Evolutionary conservation across 2,329 filamentous ascomycete species (phyloP).

Genomic region (Helicocarpus griseus): DNA sequence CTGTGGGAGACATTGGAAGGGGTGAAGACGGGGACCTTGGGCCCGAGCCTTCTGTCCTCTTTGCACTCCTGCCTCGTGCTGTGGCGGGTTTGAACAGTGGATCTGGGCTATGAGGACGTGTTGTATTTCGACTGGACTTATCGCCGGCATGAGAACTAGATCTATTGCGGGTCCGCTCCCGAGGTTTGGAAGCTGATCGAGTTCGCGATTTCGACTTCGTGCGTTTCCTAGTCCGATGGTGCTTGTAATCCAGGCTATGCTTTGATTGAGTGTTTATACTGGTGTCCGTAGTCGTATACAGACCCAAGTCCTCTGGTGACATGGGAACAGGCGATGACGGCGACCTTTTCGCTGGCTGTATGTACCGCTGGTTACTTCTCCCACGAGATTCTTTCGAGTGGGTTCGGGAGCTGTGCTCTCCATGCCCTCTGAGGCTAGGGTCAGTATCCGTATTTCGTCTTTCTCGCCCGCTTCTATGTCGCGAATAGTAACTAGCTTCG

Average conservation of each 20-base stretch:
- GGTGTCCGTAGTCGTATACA: constrained; percentile 36
- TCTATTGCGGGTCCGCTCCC: constrained; percentile 22
- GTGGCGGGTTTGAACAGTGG: constrained; percentile 16
- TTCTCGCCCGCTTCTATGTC: constrained; percentile 37
- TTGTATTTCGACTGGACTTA: constrained; percentile 31
- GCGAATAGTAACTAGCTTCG: constrained; percentile 56
- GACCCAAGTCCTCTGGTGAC: constrained; percentile 71
- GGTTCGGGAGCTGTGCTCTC: constrained; percentile 46
- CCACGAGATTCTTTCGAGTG: constrained; percentile 58
- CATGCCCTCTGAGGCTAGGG: constrained; percentile 34
- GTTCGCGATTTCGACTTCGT: constrained; percentile 15
- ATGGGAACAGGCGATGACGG: constrained; percentile 89
- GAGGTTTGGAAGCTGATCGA: constrained; percentile 18
- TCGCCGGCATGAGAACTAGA: constrained; percentile 26
- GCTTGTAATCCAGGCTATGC: constrained; percentile 23
- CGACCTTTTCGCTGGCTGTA: constrained; percentile 69
- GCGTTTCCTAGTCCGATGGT: constrained; percentile 29
- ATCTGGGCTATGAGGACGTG: constrained; percentile 29
- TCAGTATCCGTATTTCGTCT: constrained; percentile 44
- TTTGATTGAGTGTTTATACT: constrained; percentile 31
- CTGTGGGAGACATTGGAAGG: constrained; percentile 58
- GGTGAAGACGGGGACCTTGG: constrained; percentile 71
- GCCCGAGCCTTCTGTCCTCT: constrained; percentile 48
- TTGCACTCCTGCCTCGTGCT: constrained; percentile 51
- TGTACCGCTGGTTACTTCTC: constrained; percentile 55